Base-by-base conservation (phyloP, 1,284 basidiomycete species). In the Dichomitus squalens region DNA sequence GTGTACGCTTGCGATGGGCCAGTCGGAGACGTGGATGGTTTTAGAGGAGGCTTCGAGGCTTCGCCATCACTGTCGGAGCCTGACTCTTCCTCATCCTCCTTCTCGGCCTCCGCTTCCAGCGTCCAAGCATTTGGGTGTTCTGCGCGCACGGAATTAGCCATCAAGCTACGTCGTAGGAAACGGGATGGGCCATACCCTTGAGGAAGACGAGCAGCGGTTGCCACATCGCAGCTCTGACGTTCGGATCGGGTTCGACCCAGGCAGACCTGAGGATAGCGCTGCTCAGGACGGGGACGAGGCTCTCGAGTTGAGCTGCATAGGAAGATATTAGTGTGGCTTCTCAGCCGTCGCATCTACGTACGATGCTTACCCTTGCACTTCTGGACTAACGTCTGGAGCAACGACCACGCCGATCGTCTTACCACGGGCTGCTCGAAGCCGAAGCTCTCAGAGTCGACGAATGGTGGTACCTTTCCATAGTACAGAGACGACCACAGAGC, bases 191-290 rank as follows among this genome's bases (percentile, higher is more conserved):
- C 79, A 50, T 64, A 91, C 92, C 86, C 71, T 83, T 85, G 43
- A 95, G 72, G 68, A 93, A 90, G 8, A 79, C 76, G 6, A 93
- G 75, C 29, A 93, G 68, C 0, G 90, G 87, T 27, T 84, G 81
- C 76, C 88, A 89, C 79, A 95, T 87, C 1, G 74, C 72, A 7
- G 76, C 71, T 67, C 89, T 85, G 0, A 95, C 92, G 1, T 75
- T 76, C 0, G 75, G 63, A 66, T 95, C 92, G 4, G 79, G 76
- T 68, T 96, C 93, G 0, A 83, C 74, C 88, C 92, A 95, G 6
- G 89, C 88, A 21, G 86, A 88, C 14, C 86, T 83, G 34, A 95
- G 73, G 5, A 90, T 76, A 0, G 83, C 85, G 1, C 73, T 65
- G 39, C 87, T 83, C 14, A 93, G 72, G 1, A 82, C 69, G 0